Evolutionary conservation across 805 yeast genomes (phyloP), one percentile per base, ranked within the genome.

Genomic region (Ogataea glucozyma): DNA sequence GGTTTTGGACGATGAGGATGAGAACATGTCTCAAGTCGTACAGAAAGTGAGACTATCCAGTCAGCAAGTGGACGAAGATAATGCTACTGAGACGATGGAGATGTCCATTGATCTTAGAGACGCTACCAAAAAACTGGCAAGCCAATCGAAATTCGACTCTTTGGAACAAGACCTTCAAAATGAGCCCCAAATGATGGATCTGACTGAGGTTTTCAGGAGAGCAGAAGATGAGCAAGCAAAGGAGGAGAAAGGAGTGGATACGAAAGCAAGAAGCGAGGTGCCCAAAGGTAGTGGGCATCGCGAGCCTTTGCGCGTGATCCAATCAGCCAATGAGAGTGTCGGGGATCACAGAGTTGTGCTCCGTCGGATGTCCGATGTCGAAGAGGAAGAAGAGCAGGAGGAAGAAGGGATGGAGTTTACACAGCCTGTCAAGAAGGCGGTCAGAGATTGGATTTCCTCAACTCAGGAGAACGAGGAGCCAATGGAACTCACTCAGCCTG

Each of bases 21-120:
- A 44, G 3, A 52, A 51, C 6, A 41, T 34, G 37, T 52, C 57
- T 2, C 48, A 46, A 17, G 32, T 47, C 5, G 33, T 54, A 11
- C 44, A 39, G 12, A 41, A 34, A 16, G 43, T 49, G 12, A 31
- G 38, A 10, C 8, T 51, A 3, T 21, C 43, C 2, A 10, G 31
- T 10, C 31, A 26, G 11, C 23, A 31, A n/a, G 40, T 53, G 16
- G 59, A 57, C 23, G 61, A 57, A 26, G 57, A 55, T 8, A 49
- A 48, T 16, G 37, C 50, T 13, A 57, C 62, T 4, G 59, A 57
- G 34, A 56, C 63, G 3, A 53, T 58, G 62, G 62, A 58, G 24
- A 44, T 57, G 47, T 51, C 61, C 9, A 40, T 37, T 10, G 51
- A 47, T 29, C 14, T 47, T 31, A 43, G 38, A 8, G 39, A 34